Conservation (phyloP, 2,329 filamentous ascomycete genomes). For the Moelleriella libera region DNA sequence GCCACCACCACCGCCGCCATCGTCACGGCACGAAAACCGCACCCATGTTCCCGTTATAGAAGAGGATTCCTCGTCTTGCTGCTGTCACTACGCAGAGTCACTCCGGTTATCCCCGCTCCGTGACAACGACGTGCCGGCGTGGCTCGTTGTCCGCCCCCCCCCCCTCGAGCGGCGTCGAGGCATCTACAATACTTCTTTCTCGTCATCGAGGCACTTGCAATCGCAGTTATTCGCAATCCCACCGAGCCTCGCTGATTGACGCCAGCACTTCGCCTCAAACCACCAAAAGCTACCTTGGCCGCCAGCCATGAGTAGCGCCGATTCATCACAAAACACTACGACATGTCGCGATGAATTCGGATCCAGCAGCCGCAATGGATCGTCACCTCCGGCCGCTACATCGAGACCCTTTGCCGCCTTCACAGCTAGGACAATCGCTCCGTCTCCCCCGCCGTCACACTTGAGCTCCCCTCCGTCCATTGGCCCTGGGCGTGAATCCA, state of each 20-base stretch:
- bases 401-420: conserved; percentile 9
- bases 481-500: conserved; percentile 4
- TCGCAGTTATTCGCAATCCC: too few species aligned
- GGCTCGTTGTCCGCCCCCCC: too few species aligned
- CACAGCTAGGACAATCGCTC: conserved; percentile 14
- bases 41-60: not conserved
- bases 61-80: not conserved
- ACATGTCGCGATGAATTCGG: conserved; percentile 7
- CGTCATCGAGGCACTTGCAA: too few species aligned
- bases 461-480: conserved; percentile 4
- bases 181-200: too few species aligned
- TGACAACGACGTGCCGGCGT: too few species aligned
- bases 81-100: not conserved
- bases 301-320: conserved; percentile 16
- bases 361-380: conserved; percentile 2
- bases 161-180: too few species aligned
- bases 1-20: not conserved
- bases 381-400: conserved; percentile 2
- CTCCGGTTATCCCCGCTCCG: not conserved
- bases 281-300: not conserved
- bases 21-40: not conserved
- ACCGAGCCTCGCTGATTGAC: too few species aligned
- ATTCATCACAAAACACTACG: conserved; percentile 9
- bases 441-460: conserved; percentile 18
- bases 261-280: too few species aligned